Evolutionary conservation across 2,329 filamentous ascomycete genomes (phyloP), one percentile per base, ranked within the genome.

Genomic region (Fusarium buxicola): DNA sequence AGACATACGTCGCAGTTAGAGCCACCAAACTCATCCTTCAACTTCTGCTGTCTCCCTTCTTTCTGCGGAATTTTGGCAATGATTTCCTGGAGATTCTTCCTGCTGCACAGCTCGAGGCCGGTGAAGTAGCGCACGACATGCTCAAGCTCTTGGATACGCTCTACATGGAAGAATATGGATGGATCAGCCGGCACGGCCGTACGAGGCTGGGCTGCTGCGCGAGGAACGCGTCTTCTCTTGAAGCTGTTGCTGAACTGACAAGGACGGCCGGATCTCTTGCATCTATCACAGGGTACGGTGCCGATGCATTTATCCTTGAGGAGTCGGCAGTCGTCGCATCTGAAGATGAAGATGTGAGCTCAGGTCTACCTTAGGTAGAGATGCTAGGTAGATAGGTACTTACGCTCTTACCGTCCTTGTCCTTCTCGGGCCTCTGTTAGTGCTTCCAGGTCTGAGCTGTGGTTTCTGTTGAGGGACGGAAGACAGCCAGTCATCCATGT

Each of bases 251-350:
- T 65, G 60, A 65, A 67, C 12, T 58, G 41, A 36, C 58, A 61
- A 7, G 50, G 16, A 3, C 56, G 48, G 8, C 53, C 41, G 9
- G 54, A 63, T 16, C 53, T 67, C 11, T 38, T 63, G 46, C 65
- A 70, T 56, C 63, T 60, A 27, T 65, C 48, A 12, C 65, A 70
- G 24, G 65, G 60, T 8, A 43, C 40, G 10, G 36, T 49, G 27
- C 65, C 63, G 25, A 58, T 54, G 28, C 55, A 67, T 35, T 67
- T 70, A 47, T 70, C 58, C 12, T 66, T 66, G 7, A 70, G 60
- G 16, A 58, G 55, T 8, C 65, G 55, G 8, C 67, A 70, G 25
- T 63, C 43, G 16, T 69, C 61, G 18, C 68, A 70, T 15, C 68
- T 70, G 28, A 7, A 7, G 1, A n/a, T 31, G 16, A 16, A 16